Percentiles rank a stretch among this genome's conserved stretches.
These are phyloP conservation scores for Coemansia sp. DNA, from an alignment of 192 early-diverging fungal species.

Conservation along the genomic window DNA sequence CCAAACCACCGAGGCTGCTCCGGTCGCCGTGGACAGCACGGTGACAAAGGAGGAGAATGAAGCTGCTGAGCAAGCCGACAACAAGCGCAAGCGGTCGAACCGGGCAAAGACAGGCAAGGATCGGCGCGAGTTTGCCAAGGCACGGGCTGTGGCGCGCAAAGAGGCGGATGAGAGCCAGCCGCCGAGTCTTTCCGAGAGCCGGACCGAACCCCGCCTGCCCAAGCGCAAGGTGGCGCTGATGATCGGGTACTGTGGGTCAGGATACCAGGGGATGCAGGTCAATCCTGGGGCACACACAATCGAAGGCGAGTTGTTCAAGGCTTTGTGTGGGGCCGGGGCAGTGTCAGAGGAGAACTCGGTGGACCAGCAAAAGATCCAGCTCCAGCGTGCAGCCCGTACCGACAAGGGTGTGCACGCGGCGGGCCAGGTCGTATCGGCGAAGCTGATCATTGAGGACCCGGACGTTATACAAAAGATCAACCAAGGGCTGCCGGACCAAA, in stretches of 20 bases:
- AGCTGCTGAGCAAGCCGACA: no score
- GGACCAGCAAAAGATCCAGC: conserved; percentile 73
- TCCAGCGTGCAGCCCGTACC: conserved; percentile 89
- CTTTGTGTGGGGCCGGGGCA: conserved; percentile 70
- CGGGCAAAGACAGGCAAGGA: conserved; percentile 42
- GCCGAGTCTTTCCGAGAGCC: not conserved
- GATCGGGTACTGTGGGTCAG: conserved; percentile 91
- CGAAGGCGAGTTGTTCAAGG: conserved; percentile 86
- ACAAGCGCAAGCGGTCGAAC: conserved; percentile 11
- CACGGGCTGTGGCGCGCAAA: conserved; percentile 17
- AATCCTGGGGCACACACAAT: conserved; percentile 79
- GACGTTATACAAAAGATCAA: conserved; percentile 79
- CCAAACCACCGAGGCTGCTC: no score
- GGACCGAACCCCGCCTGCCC: conserved; percentile 52
- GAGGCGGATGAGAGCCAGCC: conserved; percentile 7
- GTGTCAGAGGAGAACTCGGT: conserved; percentile 83
- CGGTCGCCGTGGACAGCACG: no score
- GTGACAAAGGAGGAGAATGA: no score
- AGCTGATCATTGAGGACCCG: conserved; percentile 75
- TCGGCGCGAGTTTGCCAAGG: conserved; percentile 32
- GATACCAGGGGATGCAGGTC: conserved; percentile 95
- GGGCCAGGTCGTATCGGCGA: conserved; percentile 89
- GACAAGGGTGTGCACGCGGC: conserved; percentile 99
- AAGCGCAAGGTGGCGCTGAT: conserved; percentile 87
- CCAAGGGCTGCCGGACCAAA: conserved; percentile 72